Evolutionary conservation across 768 basidiomycete species (phyloP).

Genomic region (Phylloporus rhodoxanthus): DNA sequence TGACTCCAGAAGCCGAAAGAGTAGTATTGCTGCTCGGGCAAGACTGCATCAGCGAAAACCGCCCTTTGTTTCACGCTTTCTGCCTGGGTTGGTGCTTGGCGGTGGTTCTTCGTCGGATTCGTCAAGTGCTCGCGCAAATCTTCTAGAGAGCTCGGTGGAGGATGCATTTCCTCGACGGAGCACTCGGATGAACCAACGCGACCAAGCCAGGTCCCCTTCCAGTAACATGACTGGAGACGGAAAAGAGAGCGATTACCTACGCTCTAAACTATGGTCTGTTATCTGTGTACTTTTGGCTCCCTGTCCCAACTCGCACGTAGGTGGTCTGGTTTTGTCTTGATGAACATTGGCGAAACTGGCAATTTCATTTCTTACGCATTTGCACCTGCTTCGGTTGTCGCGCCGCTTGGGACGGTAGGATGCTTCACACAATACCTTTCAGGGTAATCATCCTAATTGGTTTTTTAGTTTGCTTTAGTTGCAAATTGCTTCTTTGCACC

Average conservation of each 20-base stretch:
- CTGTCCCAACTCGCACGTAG: slow-evolving; percentile 33
- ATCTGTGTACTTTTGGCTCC: neutral
- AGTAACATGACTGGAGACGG: slow-evolving; percentile 28
- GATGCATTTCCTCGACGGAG: slow-evolving; percentile 30
- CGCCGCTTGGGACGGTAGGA: slow-evolving; percentile 89
- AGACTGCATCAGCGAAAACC: slow-evolving; percentile 23
- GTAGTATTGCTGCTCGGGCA: slow-evolving; percentile 16
- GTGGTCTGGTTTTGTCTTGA: slow-evolving; percentile 86
- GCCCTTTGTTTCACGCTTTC: slow-evolving; percentile 33
- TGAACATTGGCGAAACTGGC: slow-evolving; percentile 86
- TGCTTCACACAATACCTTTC: slow-evolving; percentile 3
- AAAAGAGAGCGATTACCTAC: slow-evolving; percentile 72
- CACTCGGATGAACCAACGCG: slow-evolving; percentile 2
- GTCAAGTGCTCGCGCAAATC: neutral
- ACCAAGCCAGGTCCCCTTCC: slow-evolving; percentile 10
- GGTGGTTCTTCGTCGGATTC: slow-evolving; percentile 7
- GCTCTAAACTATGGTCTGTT: slow-evolving; percentile 75
- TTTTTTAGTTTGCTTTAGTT: slow-evolving; percentile 75
- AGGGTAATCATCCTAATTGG: neutral
- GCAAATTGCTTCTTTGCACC: slow-evolving; percentile 96
- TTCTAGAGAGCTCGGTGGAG: slow-evolving; percentile 23
- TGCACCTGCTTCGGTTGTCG: slow-evolving; percentile 89
- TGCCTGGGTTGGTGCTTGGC: slow-evolving; percentile 22
- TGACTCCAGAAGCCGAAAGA: slow-evolving; percentile 26
- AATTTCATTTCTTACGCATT: slow-evolving; percentile 91